Evolutionary conservation across 176 grass and related monocot species (phyloP), one percentile per base, ranked within the genome.

Genomic region (Pontederia paniculata): DNA sequence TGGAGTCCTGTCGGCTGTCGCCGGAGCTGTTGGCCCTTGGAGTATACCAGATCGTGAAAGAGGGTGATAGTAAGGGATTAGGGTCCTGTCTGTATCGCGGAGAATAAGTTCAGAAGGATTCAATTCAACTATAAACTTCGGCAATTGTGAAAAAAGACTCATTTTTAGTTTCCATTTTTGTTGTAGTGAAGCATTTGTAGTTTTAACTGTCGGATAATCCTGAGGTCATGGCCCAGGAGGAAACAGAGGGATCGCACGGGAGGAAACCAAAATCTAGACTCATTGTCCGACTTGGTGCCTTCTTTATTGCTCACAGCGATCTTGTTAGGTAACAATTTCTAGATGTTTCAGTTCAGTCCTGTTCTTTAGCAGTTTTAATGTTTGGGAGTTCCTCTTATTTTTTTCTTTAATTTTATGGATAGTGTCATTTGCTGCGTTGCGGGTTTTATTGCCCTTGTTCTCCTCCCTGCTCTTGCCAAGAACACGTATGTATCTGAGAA

Each of bases 401-500:
- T 3, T 11, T 15, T 48, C 1, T 16, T 63, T 23, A 47, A 17
- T 50, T 48, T 17, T 21, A 21, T 15, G 10, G 45, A 19, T 50
- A 95, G 89, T 55, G 81, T 68, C n/a, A 9, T 85, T 19, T 89
- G 81, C 54, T 85, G 84, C 19, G 42, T 55, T 44, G 73, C 81
- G 45, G 89, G 81, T 55, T 49, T 83, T 42, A 62, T 95, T 8
- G 69, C 78, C 1, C 78, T 95, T 41, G 48, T 88, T 23, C 55
- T 95, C 25, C 78, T 95, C 50, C 89, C 89, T 46, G 55, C 79
- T 37, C 77, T 96, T 70, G 79, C 90, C 15, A 96, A 96, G 75
- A 86, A 84, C 76, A 96, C 90, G 1, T 96, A 96, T 71, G 67
- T 96, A 42, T 96, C 90, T 4, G 90, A 96, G 77, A 96, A 96